phyloP scores from a whole-genome alignment of 2,329 filamentous ascomycete genomes.

The Polychaeton citri region DNA sequence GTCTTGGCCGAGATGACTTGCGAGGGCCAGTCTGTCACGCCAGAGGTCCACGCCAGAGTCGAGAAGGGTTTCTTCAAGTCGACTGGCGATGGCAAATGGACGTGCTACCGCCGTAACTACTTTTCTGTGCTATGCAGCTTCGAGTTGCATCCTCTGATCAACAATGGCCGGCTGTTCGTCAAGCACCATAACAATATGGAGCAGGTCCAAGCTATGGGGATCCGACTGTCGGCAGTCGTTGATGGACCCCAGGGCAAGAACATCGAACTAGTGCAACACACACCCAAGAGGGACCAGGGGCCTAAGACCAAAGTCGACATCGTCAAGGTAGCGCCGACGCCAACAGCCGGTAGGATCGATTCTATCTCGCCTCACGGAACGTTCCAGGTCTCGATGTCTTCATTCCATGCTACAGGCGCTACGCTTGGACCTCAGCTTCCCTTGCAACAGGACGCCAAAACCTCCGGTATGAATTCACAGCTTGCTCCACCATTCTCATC shows the following conservation, averaged over 20 bases:
- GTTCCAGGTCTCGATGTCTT: constrained; percentile 21
- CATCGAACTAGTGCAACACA: constrained; percentile 81
- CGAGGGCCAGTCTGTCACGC: constrained; percentile 46
- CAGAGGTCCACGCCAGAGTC: constrained; percentile 66
- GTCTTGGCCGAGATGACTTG: constrained; percentile 50
- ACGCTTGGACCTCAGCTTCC: constrained; percentile 28
- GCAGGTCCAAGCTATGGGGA: constrained; percentile 60
- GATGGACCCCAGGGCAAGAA: constrained; percentile 61
- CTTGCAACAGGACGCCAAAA: constrained; percentile 22
- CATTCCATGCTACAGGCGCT: constrained; percentile 23
- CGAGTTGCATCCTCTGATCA: constrained; percentile 50
- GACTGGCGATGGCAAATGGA: constrained; percentile 64
- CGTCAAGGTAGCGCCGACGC: constrained; percentile 53
- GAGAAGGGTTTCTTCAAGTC: constrained; percentile 78
- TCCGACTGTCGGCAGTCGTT: constrained; percentile 73
- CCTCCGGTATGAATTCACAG: constrained; percentile 5
- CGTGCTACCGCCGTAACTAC: constrained; percentile 84
- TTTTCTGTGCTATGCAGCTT: constrained; percentile 77
- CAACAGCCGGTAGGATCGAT: constrained; percentile 29
- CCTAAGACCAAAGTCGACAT: constrained; percentile 63
- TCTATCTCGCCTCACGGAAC: constrained; percentile 24
- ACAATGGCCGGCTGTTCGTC: constrained; percentile 43
- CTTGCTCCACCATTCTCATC: background rate
- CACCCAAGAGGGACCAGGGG: constrained; percentile 80
- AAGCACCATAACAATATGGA: constrained; percentile 35